Conservation (phyloP, 805 yeast species). For the Yamadazyma phyllophila region DNA sequence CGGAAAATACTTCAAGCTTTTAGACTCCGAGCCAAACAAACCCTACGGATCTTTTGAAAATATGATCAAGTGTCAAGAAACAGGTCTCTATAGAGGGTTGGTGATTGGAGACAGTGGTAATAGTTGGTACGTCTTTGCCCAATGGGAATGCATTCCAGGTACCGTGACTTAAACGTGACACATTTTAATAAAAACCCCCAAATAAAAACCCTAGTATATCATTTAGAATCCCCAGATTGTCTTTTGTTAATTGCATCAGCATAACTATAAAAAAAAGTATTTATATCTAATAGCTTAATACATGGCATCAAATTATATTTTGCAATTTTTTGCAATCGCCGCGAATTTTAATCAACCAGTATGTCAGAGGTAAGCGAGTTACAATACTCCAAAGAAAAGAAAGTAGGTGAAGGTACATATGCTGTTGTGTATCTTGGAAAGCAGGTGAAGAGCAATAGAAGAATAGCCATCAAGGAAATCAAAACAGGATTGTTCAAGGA, state of each 20-base stretch:
- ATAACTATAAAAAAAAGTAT: neutral
- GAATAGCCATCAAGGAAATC: conserved; percentile 92
- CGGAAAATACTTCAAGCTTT: conserved; percentile 67
- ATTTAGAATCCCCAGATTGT: neutral
- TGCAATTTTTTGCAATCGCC: neutral
- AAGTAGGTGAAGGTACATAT: conserved; percentile 98
- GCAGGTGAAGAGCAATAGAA: conserved; percentile 50
- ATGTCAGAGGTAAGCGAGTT: conserved; percentile 11
- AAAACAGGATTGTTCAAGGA: conserved; percentile 92
- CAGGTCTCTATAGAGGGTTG: conserved; percentile 81
- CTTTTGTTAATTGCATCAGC: conserved; percentile 1
- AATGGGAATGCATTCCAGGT: conserved; percentile 66
- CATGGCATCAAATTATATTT: neutral
- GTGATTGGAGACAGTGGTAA: conserved; percentile 73
- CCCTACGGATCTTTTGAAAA: conserved; percentile 59
- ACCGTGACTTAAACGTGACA: conserved; percentile 8
- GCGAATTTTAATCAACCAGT: conserved; percentile 1
- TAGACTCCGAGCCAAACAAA: conserved; percentile 44
- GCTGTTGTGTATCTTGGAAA: conserved; percentile 92
- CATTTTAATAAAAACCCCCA: too few species aligned
- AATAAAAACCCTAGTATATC: too few species aligned
- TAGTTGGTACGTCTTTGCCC: conserved; percentile 87
- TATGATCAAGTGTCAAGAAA: conserved; percentile 61
- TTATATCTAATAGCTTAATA: conserved; percentile 6
- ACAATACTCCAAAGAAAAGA: conserved; percentile 56